phyloP scores from a whole-genome alignment of 139 green algal species.

The Chara braunii region DNA sequence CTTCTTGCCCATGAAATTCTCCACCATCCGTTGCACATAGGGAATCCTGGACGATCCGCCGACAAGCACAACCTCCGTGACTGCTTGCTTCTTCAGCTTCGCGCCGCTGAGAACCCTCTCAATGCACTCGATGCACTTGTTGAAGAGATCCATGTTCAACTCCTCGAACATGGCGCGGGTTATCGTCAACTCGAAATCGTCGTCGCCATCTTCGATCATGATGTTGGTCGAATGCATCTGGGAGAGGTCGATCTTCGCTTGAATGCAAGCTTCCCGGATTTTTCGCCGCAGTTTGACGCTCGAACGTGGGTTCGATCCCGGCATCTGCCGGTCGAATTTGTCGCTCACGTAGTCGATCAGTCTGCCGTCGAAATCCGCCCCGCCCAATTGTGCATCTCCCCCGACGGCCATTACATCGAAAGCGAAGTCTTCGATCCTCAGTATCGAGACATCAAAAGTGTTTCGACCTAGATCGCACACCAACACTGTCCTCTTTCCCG shows the following conservation, averaged over 20 bases:
- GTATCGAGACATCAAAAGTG: slow-evolving; percentile 43
- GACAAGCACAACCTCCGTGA: slow-evolving; percentile 44
- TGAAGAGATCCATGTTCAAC: slow-evolving; percentile 22
- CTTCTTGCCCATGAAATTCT: slow-evolving; percentile 83
- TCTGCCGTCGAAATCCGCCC: too few species aligned
- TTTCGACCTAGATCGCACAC: slow-evolving; percentile 59
- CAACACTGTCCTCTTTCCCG: slow-evolving; percentile 13
- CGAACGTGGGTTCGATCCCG: too few species aligned
- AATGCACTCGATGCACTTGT: slow-evolving; percentile 27
- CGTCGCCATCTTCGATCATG: too few species aligned
- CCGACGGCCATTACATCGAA: slow-evolving; percentile 28
- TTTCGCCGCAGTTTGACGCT: too few species aligned
- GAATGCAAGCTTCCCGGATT: too few species aligned
- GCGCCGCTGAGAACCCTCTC: slow-evolving; percentile 20
- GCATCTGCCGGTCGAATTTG: too few species aligned
- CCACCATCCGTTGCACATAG: slow-evolving; percentile 80
- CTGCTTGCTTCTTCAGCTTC: slow-evolving; percentile 42
- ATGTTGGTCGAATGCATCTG: too few species aligned
- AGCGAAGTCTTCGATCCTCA: slow-evolving; percentile 33
- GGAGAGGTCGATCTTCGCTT: too few species aligned
- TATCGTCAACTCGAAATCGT: slow-evolving; percentile 22
- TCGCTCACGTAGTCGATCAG: too few species aligned
- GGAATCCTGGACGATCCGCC: slow-evolving; percentile 62
- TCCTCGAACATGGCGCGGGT: slow-evolving; percentile 32
- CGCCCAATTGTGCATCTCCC: slow-evolving; percentile 44